A percentile compares a stretch with the other conserved stretches of the same genome.
These are phyloP conservation scores for Solanum appendiculatum DNA, from an alignment of 257 asterid species.

Conservation along the genomic window DNA sequence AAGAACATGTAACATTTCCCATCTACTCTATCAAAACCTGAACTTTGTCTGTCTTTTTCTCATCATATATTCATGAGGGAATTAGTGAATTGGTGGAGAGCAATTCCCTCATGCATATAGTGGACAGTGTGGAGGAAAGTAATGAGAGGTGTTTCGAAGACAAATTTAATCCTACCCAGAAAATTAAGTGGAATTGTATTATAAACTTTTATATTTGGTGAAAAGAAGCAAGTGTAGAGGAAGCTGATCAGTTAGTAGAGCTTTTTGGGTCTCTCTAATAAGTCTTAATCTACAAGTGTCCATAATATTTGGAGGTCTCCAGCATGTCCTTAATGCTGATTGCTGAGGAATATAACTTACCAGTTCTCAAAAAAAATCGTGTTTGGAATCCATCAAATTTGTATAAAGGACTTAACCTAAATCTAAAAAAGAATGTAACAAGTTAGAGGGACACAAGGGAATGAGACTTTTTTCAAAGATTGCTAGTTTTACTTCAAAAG, in stretches of 20 bases:
- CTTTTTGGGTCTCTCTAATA: neutral
- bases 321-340: neutral
- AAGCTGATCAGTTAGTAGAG: neutral
- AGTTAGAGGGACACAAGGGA: neutral
- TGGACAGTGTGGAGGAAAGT: neutral
- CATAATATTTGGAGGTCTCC: neutral
- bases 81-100: neutral
- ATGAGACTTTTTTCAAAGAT: neutral
- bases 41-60: neutral
- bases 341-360: neutral
- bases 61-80: neutral
- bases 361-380: neutral
- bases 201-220: neutral
- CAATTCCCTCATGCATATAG: neutral
- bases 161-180: neutral
- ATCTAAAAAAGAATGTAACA: neutral
- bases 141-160: neutral
- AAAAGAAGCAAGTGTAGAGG: neutral
- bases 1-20: neutral
- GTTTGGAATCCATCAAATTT: neutral
- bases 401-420: neutral
- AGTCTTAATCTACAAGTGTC: neutral
- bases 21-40: neutral
- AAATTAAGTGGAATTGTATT: neutral
- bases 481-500: neutral